Base-by-base conservation (phyloP, 768 basidiomycete species). In the Cantharellus cinnabarinus region DNA sequence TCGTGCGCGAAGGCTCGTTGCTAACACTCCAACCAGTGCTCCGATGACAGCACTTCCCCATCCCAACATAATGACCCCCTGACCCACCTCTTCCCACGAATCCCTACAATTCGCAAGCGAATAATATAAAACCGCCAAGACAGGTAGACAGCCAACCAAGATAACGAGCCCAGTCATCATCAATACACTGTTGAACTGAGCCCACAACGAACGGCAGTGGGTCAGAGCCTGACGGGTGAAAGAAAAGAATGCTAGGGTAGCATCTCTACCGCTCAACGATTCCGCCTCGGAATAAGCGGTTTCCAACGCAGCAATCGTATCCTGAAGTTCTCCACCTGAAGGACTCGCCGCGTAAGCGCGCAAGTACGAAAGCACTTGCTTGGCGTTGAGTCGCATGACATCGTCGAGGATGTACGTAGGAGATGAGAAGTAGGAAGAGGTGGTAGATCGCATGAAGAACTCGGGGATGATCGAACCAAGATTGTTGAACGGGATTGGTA, bases 401-500 rank as follows among this genome's bases (percentile, higher is more conserved):
- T 70, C 72, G 39, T 70, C 70, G 2, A 90, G 73, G 2, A 59
- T 65, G 7, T 69, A 68, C 14, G 5, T 67, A 61, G 5, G 73
- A 71, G 2, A 67, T 64, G 41, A 63, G 44, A 29, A 48, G 10
- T 10, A 48, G 10, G 52, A 37, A 54, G 10, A 10, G 10, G 52
- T 14, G 7, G 35, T 62, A 55, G 74, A 73, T 54, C 77, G 76
- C 72, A 78, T 78, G 70, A 99, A 97, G 5, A 94, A 71, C 66
- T 98, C 94, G 0, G 95, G 94, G 39, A 99, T 88, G 61, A 95
- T 71, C 3, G 76, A 80, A 0, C 95, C 95, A 5, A 99, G 81
- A 64, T 93, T 97, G 69, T 93, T 95, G 73, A 84, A 97, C 0
- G 95, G 95, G 44, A 99, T 86, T 0, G 93, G 89, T 2, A 95